Conservation (phyloP, 306 rosid species). For the Casuarina glauca region DNA sequence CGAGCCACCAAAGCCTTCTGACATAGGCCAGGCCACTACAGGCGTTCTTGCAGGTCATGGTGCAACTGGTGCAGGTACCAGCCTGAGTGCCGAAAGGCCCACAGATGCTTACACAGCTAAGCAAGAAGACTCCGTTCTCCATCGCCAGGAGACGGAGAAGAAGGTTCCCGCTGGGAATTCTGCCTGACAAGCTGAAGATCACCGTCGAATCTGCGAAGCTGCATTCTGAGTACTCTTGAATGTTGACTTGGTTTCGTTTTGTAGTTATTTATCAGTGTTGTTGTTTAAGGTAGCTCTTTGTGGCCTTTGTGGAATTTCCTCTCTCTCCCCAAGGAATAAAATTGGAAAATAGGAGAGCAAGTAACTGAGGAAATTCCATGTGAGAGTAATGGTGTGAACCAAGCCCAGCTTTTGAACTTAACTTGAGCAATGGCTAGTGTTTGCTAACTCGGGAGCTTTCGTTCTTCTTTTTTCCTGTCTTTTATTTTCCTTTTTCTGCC, state of each 20-base stretch:
- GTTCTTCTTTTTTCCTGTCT: too few species aligned
- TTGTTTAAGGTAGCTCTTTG: background rate
- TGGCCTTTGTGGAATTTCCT: background rate
- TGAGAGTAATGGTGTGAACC: background rate
- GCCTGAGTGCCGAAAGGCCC: background rate
- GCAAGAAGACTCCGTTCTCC: background rate
- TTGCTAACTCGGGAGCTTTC: too few species aligned
- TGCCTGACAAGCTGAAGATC: constrained; percentile 13
- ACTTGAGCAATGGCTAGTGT: too few species aligned
- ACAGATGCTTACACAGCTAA: background rate
- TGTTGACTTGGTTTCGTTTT: background rate
- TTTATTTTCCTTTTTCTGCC: too few species aligned
- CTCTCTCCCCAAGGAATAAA: background rate
- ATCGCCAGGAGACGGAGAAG: constrained; percentile 14
- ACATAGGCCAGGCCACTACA: constrained; percentile 1
- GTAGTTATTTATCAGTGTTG: background rate
- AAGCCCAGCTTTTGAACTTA: background rate
- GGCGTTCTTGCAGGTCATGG: background rate
- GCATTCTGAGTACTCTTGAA: constrained; percentile 8
- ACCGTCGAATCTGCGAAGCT: background rate
- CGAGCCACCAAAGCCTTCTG: constrained; percentile 10
- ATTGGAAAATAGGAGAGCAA: background rate
- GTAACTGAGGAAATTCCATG: background rate
- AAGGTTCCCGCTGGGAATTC: constrained; percentile 26
- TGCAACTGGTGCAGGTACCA: background rate